These are phyloP conservation scores for Chrysoporthe austroafricana DNA, from an alignment of 2,329 filamentous ascomycete species.

Conservation along the genomic window DNA sequence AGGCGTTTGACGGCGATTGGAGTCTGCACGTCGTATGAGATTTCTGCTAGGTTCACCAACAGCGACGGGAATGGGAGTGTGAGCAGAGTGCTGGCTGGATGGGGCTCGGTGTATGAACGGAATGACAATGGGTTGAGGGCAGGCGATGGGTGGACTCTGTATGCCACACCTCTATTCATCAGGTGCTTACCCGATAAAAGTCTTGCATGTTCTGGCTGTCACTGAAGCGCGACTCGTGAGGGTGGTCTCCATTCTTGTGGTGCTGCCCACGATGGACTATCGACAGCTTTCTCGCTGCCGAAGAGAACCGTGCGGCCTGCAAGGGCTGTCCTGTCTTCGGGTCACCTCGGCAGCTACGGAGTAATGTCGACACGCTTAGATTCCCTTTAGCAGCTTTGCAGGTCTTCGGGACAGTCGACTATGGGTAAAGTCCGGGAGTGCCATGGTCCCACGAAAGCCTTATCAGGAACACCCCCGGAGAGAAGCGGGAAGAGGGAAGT, in stretches of 20 bases:
- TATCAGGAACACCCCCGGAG: not conserved
- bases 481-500: not conserved
- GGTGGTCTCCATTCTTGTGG: not conserved
- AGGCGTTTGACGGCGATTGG: not conserved
- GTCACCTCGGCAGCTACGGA: not conserved
- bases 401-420: not conserved
- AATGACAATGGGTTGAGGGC: not conserved
- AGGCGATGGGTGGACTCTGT: not conserved
- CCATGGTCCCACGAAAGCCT: not conserved
- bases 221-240: not conserved
- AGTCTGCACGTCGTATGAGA: not conserved
- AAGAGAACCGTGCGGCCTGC: not conserved
- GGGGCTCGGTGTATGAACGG: not conserved
- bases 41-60: not conserved
- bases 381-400: too few species aligned
- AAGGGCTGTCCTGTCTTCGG: not conserved
- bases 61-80: not conserved
- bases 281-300: not conserved
- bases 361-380: not conserved
- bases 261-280: not conserved
- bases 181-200: not conserved
- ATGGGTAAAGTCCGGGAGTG: not conserved
- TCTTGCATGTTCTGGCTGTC: not conserved
- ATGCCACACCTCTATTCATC: not conserved
- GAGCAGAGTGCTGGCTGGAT: not conserved